phyloP scores from a whole-genome alignment of 1,139 yeast genomes.

The Tardiomyces digboiensis region DNA sequence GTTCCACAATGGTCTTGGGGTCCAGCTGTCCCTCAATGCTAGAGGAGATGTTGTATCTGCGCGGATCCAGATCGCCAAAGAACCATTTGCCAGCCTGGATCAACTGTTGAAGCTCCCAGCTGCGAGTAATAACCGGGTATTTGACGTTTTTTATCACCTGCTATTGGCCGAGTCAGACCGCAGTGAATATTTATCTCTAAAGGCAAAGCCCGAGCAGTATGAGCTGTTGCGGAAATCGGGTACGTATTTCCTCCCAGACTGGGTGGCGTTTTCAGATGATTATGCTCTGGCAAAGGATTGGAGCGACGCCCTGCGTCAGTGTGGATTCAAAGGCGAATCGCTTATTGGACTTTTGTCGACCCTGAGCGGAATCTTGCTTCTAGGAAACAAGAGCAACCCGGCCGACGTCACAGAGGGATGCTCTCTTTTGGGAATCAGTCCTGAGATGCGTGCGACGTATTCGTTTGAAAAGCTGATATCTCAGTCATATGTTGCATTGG shows the following conservation, averaged over 20 bases:
- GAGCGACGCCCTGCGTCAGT: conserved; percentile 28
- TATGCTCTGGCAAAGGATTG: conserved; percentile 32
- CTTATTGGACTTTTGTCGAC: conserved; percentile 26
- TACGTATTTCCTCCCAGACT: conserved; percentile 26
- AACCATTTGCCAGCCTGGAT: conserved; percentile 22
- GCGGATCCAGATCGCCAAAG: conserved; percentile 23
- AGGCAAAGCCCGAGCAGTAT: conserved; percentile 23
- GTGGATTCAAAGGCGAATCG: conserved; percentile 26
- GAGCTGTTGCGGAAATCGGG: conserved; percentile 23
- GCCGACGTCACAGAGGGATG: conserved; percentile 32
- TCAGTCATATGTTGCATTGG: conserved; percentile 25
- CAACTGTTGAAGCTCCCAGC: conserved; percentile 25
- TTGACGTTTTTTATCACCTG: conserved; percentile 31
- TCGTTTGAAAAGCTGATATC: conserved; percentile 24
- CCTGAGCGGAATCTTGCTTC: conserved; percentile 29
- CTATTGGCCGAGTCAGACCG: conserved; percentile 24
- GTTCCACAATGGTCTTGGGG: conserved; percentile 28
- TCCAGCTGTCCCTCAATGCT: conserved; percentile 22
- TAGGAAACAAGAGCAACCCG: conserved; percentile 23
- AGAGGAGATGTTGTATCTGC: conserved; percentile 27
- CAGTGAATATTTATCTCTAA: conserved; percentile 24
- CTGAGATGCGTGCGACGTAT: conserved; percentile 17
- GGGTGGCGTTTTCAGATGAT: conserved; percentile 29
- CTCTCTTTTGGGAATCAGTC: conserved; percentile 29
- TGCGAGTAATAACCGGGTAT: conserved; percentile 21